Percentiles rank a stretch among this genome's conserved stretches.
Conservation (phyloP, 2,329 filamentous ascomycete genomes). For the Colletotrichum phormii region DNA sequence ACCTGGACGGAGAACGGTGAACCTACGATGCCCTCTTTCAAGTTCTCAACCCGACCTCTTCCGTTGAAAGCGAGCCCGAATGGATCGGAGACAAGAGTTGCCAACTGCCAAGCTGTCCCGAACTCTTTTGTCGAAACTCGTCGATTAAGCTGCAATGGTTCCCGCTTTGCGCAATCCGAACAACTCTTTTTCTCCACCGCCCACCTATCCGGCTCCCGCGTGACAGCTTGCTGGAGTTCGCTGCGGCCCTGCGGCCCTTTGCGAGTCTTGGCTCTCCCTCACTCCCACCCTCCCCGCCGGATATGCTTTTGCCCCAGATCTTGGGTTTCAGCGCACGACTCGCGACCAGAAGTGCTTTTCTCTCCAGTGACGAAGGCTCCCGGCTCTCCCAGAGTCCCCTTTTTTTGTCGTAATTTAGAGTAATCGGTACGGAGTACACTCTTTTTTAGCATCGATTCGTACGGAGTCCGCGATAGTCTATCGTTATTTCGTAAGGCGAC, state of each 20-base stretch:
- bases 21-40: neutral
- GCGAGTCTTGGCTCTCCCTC: neutral
- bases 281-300: too few species aligned
- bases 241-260: neutral
- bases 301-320: neutral
- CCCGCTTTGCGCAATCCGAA: constrained; percentile 8
- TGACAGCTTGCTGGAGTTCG: constrained; percentile 4
- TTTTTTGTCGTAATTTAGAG: neutral
- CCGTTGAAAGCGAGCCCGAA: neutral
- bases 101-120: neutral
- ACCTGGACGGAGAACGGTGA: neutral
- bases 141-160: constrained; percentile 1
- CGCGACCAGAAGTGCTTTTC: neutral
- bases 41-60: neutral
- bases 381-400: neutral
- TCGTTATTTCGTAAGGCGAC: neutral
- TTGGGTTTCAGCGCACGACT: neutral
- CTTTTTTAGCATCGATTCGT: neutral
- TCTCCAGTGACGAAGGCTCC: too few species aligned
- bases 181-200: neutral
- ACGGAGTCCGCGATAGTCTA: neutral
- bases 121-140: neutral
- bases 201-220: neutral
- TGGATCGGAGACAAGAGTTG: neutral
- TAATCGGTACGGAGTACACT: neutral